Conservation (phyloP, 1,284 basidiomycete genomes). For the Puccinia triticina region DNA sequence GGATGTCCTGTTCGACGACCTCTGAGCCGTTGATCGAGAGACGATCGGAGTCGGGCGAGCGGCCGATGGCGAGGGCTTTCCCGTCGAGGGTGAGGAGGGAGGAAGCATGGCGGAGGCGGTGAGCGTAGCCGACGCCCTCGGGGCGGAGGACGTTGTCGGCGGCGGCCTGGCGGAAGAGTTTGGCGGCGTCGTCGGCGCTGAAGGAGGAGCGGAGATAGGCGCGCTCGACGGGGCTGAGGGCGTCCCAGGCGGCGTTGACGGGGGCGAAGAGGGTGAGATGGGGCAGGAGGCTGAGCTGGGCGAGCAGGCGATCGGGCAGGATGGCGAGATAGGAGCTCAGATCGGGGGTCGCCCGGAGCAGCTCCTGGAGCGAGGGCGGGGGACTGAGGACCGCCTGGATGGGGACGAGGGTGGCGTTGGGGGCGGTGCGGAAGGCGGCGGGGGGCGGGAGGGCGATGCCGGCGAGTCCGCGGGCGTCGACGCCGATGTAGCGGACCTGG, state of each 20-base stretch:
- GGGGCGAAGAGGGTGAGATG: constrained; percentile 90
- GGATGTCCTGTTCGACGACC: constrained; percentile 74
- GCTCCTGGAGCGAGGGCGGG: constrained; percentile 47
- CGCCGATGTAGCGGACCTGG: constrained; percentile 20
- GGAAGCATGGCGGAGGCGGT: constrained; percentile 62
- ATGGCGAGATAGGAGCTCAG: constrained; percentile 59
- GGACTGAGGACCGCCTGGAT: constrained; percentile 63
- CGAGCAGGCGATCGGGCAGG: constrained; percentile 57
- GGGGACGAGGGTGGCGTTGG: constrained; percentile 72
- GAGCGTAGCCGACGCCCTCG: constrained; percentile 68
- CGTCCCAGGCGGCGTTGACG: constrained; percentile 75
- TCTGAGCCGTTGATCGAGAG: constrained; percentile 67
- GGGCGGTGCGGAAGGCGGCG: constrained; percentile 68
- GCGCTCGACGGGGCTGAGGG: constrained; percentile 67
- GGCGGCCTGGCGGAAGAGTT: constrained; percentile 67
- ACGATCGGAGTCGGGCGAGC: constrained; percentile 63
- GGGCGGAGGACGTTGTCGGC: constrained; percentile 70
- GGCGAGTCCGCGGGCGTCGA: neutral
- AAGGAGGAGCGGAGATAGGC: constrained; percentile 83
- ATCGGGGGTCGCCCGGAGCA: constrained; percentile 56
- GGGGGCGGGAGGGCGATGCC: constrained; percentile 66
- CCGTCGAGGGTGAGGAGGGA: constrained; percentile 74
- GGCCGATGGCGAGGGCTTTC: constrained; percentile 68
- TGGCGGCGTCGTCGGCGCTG: constrained; percentile 74
- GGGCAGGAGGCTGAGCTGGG: constrained; percentile 60